Conservation (phyloP, 2,329 filamentous ascomycete species). For the Aureobasidium sp. region DNA sequence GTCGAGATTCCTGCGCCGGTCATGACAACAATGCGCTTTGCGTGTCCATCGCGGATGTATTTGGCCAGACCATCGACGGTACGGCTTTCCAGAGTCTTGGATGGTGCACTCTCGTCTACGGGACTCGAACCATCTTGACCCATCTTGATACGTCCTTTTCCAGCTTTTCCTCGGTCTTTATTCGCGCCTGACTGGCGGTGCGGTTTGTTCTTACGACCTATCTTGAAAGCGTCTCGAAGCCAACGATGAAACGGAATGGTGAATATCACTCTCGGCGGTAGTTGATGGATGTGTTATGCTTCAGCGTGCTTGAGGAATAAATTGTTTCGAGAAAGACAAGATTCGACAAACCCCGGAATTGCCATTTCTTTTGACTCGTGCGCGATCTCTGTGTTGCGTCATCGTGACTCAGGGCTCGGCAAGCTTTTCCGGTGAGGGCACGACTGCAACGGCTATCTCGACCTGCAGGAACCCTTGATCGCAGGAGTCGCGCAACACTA, state of each 20-base stretch:
- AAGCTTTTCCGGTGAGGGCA: neutral
- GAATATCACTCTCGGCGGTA: neutral
- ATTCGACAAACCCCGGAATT: neutral
- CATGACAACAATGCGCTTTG: slow-evolving; percentile 72
- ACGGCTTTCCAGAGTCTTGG: slow-evolving; percentile 59
- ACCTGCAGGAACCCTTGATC: neutral
- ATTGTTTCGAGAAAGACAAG: neutral
- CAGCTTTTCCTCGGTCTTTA: slow-evolving; percentile 17
- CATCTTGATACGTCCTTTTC: slow-evolving; percentile 50
- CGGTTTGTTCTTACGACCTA: slow-evolving; percentile 43
- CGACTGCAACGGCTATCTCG: neutral
- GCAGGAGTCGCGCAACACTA: slow-evolving; percentile 13
- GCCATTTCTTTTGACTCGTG: neutral
- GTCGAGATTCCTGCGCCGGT: slow-evolving; percentile 86
- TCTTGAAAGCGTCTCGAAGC: slow-evolving; percentile 26
- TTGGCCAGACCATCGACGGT: slow-evolving; percentile 68
- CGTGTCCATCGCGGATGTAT: slow-evolving; percentile 63
- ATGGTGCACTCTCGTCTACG: slow-evolving; percentile 55
- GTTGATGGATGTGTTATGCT: neutral
- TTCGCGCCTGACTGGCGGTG: slow-evolving; percentile 31
- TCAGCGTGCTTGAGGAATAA: neutral
- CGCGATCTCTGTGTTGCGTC: neutral
- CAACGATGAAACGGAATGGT: slow-evolving; percentile 3
- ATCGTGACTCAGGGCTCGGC: neutral
- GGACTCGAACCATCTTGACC: slow-evolving; percentile 71